Evolutionary conservation across 176 grass and related monocot genomes (phyloP).

Genomic region (Echinochloa phyllopogon): DNA sequence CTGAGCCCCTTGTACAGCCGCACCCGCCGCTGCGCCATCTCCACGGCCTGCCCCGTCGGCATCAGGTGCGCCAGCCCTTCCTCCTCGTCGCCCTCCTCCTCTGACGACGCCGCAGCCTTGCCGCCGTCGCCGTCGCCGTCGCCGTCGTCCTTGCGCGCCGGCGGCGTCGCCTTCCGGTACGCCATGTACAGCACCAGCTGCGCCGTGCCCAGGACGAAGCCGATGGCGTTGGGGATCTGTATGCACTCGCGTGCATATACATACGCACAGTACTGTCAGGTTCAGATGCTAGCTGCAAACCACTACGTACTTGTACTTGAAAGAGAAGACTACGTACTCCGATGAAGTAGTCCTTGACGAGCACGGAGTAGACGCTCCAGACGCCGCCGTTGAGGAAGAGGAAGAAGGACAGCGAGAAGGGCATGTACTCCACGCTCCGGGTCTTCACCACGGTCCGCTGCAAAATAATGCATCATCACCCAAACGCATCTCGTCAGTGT

Average conservation of each 20-base stretch:
- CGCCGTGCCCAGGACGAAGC: slow-evolving; percentile 62
- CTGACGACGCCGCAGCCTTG: too few relatives aligned
- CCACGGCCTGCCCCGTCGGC: slow-evolving; percentile 47
- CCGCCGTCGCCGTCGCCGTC: background rate
- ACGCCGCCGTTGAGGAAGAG: slow-evolving; percentile 78
- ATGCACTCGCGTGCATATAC: too few relatives aligned
- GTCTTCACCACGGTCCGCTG: slow-evolving; percentile 65
- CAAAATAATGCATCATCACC: slow-evolving; percentile 18
- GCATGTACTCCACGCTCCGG: slow-evolving; percentile 84
- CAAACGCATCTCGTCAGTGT: background rate
- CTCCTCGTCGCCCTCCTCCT: slow-evolving; percentile 48
- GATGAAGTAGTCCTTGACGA: slow-evolving; percentile 75
- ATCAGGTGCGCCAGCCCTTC: slow-evolving; percentile 58
- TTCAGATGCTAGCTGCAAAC: background rate
- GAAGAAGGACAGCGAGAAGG: slow-evolving; percentile 82
- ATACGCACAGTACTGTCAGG: background rate
- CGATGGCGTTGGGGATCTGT: slow-evolving; percentile 77
- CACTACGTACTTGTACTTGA: too few relatives aligned
- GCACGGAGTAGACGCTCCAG: slow-evolving; percentile 70
- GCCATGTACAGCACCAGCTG: slow-evolving; percentile 68
- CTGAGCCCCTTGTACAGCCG: slow-evolving; percentile 64
- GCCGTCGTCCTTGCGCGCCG: slow-evolving; percentile 6
- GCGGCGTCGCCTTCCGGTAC: slow-evolving; percentile 39
- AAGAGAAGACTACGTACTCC: slow-evolving; percentile 47
- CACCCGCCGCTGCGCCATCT: slow-evolving; percentile 49